A percentile compares a stretch with the other conserved stretches of the same genome.
phyloP scores from a whole-genome alignment of 257 asterid species.

The Nicotiana benthamiana region DNA sequence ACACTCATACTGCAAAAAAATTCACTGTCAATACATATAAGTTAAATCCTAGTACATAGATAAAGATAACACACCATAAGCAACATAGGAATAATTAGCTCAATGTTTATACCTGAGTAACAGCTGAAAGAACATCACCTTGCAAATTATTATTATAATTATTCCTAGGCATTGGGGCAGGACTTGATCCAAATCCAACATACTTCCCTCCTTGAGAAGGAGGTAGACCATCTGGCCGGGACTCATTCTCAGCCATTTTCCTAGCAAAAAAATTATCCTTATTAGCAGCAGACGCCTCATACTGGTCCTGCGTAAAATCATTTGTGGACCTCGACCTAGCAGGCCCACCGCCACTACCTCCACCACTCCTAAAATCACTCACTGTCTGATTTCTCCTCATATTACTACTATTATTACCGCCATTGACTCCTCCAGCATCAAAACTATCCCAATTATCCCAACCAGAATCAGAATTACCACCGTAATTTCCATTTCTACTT shows the following conservation, averaged over 20 bases:
- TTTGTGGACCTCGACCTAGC: conserved; percentile 57
- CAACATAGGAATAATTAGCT: background rate
- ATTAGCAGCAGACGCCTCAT: conserved; percentile 84
- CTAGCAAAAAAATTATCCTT: conserved; percentile 62
- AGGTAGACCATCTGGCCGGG: conserved; percentile 75
- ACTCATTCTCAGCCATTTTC: conserved; percentile 60
- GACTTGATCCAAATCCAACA: conserved; percentile 82
- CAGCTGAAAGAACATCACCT: conserved; percentile 70
- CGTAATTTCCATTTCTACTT: background rate
- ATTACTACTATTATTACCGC: conserved; percentile 15
- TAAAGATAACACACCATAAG: background rate
- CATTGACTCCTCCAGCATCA: conserved; percentile 44
- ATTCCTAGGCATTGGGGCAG: conserved; percentile 35
- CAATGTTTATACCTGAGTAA: conserved; percentile 50
- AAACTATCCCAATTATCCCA: conserved; percentile 84
- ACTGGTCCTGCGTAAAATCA: conserved; percentile 47
- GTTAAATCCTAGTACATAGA: background rate
- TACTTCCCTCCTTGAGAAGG: conserved; percentile 98
- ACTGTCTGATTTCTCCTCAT: conserved; percentile 66
- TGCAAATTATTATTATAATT: conserved; percentile 16
- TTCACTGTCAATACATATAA: background rate
- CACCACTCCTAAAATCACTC: conserved; percentile 65
- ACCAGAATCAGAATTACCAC: conserved; percentile 35
- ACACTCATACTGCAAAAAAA: background rate
- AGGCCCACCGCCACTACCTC: conserved; percentile 37